Evolutionary conservation across 495 filamentous ascomycete genomes (phyloP).

Genomic region (Glarea lozoyensis): DNA sequence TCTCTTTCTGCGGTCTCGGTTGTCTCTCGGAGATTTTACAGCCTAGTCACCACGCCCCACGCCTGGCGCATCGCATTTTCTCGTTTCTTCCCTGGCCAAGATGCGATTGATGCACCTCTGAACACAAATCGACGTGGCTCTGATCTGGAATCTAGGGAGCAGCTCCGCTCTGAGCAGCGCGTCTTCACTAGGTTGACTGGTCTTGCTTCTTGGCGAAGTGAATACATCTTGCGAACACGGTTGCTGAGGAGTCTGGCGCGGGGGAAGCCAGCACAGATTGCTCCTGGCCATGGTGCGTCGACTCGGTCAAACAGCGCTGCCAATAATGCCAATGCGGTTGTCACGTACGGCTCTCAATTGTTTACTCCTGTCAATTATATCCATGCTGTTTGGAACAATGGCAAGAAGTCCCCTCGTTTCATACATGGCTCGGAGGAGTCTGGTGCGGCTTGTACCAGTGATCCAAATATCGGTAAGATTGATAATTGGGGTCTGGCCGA

Average conservation of each 20-base stretch:
- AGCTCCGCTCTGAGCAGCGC: slow-evolving; percentile 57
- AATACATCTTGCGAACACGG: slow-evolving; percentile 82
- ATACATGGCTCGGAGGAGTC: slow-evolving; percentile 74
- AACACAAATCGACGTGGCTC: slow-evolving; percentile 21
- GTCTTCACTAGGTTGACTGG: slow-evolving; percentile 71
- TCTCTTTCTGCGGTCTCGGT: slow-evolving; percentile 68
- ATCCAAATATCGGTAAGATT: slow-evolving; percentile 67
- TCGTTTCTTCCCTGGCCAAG: slow-evolving; percentile 74
- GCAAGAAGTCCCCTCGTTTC: slow-evolving; percentile 64
- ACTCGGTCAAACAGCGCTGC: slow-evolving; percentile 39
- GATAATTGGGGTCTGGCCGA: slow-evolving; percentile 78
- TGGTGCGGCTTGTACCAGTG: slow-evolving; percentile 63
- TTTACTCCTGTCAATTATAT: slow-evolving; percentile 65
- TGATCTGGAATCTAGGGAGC: slow-evolving; percentile 30
- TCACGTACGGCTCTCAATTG: slow-evolving; percentile 77
- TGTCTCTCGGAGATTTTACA: slow-evolving; percentile 78
- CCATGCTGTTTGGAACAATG: slow-evolving; percentile 58
- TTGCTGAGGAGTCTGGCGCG: slow-evolving; percentile 69
- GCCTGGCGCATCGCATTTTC: slow-evolving; percentile 87
- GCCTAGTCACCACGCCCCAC: slow-evolving; percentile 76
- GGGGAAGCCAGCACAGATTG: slow-evolving; percentile 59
- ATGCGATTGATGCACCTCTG: slow-evolving; percentile 26
- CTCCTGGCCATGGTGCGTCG: slow-evolving; percentile 20
- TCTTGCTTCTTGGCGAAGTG: slow-evolving; percentile 81
- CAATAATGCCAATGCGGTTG: slow-evolving; percentile 48